These are phyloP conservation scores for Schizosaccharomyces lindneri DNA, from an alignment of 805 yeast species.

Conservation along the genomic window DNA sequence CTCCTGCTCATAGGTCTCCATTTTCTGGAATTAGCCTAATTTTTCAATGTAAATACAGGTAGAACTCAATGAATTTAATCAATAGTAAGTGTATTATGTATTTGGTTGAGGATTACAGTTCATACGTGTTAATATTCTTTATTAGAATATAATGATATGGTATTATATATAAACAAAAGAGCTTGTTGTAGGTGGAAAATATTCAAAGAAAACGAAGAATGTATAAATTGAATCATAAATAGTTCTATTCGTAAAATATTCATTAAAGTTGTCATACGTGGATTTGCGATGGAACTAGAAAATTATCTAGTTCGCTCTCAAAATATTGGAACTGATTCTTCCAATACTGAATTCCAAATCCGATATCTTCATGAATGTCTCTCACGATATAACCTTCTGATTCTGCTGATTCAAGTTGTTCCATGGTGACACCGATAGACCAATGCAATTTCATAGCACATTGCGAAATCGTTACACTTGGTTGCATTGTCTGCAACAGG, in stretches of 20 bases:
- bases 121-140: too few species aligned
- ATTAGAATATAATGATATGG: too few species aligned
- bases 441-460: not conserved
- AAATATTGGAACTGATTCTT: not conserved
- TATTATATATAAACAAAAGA: too few species aligned
- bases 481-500: not conserved
- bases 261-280: too few species aligned
- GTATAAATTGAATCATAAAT: too few species aligned
- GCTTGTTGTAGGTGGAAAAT: too few species aligned
- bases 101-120: too few species aligned
- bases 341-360: not conserved
- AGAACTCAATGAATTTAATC: not conserved
- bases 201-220: too few species aligned
- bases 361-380: not conserved
- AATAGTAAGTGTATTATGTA: not conserved
- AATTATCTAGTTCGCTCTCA: not conserved
- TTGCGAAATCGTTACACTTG: not conserved
- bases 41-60: not conserved
- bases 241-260: too few species aligned
- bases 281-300: too few species aligned
- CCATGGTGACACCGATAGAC: not conserved
- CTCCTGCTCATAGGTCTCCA: conserved; percentile 1
- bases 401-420: not conserved
- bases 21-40: not conserved
- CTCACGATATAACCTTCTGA: not conserved